phyloP scores from a whole-genome alignment of 768 basidiomycete species.

The Lactarius quietus region DNA sequence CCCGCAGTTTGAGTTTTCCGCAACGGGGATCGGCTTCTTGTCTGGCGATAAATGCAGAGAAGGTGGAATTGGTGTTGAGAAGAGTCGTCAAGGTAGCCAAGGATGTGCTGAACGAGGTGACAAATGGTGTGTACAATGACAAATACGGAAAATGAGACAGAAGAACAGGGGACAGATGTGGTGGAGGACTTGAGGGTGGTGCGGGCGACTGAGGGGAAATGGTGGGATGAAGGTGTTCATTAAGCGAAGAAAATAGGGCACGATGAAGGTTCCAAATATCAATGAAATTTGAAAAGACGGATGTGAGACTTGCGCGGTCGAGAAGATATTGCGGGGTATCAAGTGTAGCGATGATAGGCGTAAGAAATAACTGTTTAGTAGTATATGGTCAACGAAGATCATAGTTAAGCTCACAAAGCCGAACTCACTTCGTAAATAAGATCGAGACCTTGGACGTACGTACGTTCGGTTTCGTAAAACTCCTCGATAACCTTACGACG shows the following conservation, averaged over 20 bases:
- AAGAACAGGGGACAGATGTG: conserved; percentile 55
- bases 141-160: conserved; percentile 85
- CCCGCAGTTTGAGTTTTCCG: conserved; percentile 69
- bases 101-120: conserved; percentile 71
- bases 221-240: conserved; percentile 38
- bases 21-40: conserved; percentile 71
- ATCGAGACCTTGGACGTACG: conserved; percentile 79
- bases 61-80: conserved; percentile 51
- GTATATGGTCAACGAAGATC: conserved; percentile 5
- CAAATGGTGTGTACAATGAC: conserved; percentile 81
- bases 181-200: conserved; percentile 32
- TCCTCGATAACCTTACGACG: conserved; percentile 71
- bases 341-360: conserved; percentile 72
- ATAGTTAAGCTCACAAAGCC: not conserved
- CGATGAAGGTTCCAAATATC: conserved; percentile 90
- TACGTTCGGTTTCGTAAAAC: conserved; percentile 76
- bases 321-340: conserved; percentile 68
- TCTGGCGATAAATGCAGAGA: conserved; percentile 57
- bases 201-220: not conserved
- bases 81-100: conserved; percentile 56
- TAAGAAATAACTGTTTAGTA: conserved; percentile 67
- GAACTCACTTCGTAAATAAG: conserved; percentile 70
- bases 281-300: conserved; percentile 83
- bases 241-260: conserved; percentile 62
- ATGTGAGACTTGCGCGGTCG: conserved; percentile 61